Percentiles rank a stretch among this genome's conserved stretches.
Evolutionary conservation across 225 moss, liverwort and hornwort species (phyloP).

Genomic region (Pleurozium schreberi): DNA sequence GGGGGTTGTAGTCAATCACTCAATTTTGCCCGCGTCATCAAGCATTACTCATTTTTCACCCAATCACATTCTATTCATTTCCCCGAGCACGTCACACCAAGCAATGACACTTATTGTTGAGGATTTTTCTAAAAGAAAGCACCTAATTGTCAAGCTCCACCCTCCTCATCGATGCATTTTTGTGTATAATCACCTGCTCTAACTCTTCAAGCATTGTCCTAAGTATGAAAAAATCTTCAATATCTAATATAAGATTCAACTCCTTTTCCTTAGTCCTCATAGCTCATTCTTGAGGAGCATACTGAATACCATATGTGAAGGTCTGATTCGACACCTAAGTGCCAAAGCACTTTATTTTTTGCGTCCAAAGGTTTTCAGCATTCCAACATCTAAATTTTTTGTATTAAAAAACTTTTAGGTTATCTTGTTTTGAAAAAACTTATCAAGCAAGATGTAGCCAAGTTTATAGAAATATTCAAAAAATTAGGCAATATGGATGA

Average conservation of each 20-base stretch:
- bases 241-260: too few relatives aligned
- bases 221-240: neutral
- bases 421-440: too few relatives aligned
- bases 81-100: rapidly evolving
- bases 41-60: neutral
- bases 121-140: rapidly evolving
- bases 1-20: rapidly evolving
- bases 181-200: neutral
- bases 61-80: neutral
- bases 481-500: too few relatives aligned
- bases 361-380: too few relatives aligned
- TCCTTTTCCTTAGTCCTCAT: neutral
- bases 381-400: too few relatives aligned
- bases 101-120: rapidly evolving
- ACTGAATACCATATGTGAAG: too few relatives aligned
- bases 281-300: too few relatives aligned
- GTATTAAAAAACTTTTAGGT: too few relatives aligned
- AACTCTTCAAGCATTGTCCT: neutral
- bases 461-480: too few relatives aligned
- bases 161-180: neutral
- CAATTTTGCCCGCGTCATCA: rapidly evolving
- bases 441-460: too few relatives aligned
- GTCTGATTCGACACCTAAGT: too few relatives aligned
- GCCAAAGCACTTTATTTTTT: too few relatives aligned
- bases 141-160: rapidly evolving